Evolutionary conservation across 2,329 filamentous ascomycete genomes (phyloP), one percentile per base, ranked within the genome.

Genomic region (Colletotrichum sp.): DNA sequence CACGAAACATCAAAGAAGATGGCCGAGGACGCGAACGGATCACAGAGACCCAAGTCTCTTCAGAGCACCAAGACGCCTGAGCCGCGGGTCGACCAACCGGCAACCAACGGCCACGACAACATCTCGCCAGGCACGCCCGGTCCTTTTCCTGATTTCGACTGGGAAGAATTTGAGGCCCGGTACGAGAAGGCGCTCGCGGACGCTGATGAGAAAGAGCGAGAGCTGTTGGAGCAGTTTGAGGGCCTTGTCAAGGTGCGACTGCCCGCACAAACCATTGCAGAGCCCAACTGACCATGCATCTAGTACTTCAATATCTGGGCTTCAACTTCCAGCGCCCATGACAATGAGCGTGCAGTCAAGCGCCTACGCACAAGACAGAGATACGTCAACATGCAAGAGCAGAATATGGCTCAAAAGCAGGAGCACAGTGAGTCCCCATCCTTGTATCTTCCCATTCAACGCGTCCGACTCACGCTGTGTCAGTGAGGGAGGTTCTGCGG

Each of bases 231-330:
- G 24, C 93, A 96, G 77, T 95, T 94, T 78, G 88, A 92, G 18
- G 85, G 88, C 57, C 87, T 96, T n/a, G 89, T 94, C 77, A 90
- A 92, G 84, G 93, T 93, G 85, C 15, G 24, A 8, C 30, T 15
- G 18, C 18, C 16, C 34, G 55, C 60, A 10, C 71, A 49, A 72
- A 28, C 49, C 52, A 52, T 15, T 8, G 44, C 7, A 18, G 78
- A 49, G 21, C 44, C 28, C 60, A 39, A 34, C 49, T 76, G 49
- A 72, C 69, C 60, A 49, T 21, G 9, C 18, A 21, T 60, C 30
- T 78, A 98, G 95, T 94, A 94, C 82, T 98, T 98, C 83, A 90
- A 90, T 74, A 86, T 93, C 44, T 98, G 96, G 96, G 94, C 95
- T 28, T 89, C 93, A 24, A 92, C 94, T 15, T 93, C 94, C 1